A percentile compares a stretch with the other conserved stretches of the same genome.
phyloP scores from a whole-genome alignment of 2,329 filamentous ascomycete genomes.

The Trichoderma atroviride region DNA sequence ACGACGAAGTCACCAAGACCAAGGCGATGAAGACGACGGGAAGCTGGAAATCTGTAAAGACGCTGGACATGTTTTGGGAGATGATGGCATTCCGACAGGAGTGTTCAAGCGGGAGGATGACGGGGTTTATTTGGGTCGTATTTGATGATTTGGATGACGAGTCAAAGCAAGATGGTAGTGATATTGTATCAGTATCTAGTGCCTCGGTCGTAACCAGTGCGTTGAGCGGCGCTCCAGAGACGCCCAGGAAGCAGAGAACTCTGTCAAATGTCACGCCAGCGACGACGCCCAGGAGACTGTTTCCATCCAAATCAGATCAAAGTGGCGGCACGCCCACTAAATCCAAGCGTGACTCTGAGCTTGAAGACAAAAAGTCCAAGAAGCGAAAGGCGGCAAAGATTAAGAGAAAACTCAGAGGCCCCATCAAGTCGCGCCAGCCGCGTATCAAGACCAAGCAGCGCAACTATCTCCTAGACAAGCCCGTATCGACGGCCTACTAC shows the following conservation, averaged over 20 bases:
- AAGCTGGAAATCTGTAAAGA: slow-evolving; percentile 81
- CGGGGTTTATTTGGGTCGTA: slow-evolving; percentile 93
- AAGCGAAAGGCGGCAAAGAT: slow-evolving; percentile 43
- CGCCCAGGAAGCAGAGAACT: slow-evolving; percentile 39
- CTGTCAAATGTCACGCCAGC: slow-evolving; percentile 35
- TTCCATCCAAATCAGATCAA: slow-evolving; percentile 33
- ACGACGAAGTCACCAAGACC: slow-evolving; percentile 73
- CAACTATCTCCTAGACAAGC: slow-evolving; percentile 52
- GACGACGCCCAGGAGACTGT: slow-evolving; percentile 41
- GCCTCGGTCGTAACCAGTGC: slow-evolving; percentile 33
- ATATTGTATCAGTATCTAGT: slow-evolving; percentile 34
- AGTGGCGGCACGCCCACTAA: neutral
- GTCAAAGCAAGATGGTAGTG: slow-evolving; percentile 11
- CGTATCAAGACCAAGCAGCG: slow-evolving; percentile 63
- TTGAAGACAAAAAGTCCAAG: slow-evolving; percentile 25
- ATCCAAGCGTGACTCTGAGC: neutral
- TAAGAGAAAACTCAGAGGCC: slow-evolving; percentile 57
- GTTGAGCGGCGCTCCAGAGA: slow-evolving; percentile 33
- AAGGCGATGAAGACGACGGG: slow-evolving; percentile 59
- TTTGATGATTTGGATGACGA: slow-evolving; percentile 59
- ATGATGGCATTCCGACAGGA: slow-evolving; percentile 97
- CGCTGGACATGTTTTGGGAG: slow-evolving; percentile 94
- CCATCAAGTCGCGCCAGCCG: slow-evolving; percentile 65
- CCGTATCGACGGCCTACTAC: slow-evolving; percentile 63
- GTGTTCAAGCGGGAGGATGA: slow-evolving; percentile 87